Percentiles rank a stretch among this genome's conserved stretches.
phyloP scores from a whole-genome alignment of 495 filamentous ascomycete species.

The Penicillium salamii region DNA sequence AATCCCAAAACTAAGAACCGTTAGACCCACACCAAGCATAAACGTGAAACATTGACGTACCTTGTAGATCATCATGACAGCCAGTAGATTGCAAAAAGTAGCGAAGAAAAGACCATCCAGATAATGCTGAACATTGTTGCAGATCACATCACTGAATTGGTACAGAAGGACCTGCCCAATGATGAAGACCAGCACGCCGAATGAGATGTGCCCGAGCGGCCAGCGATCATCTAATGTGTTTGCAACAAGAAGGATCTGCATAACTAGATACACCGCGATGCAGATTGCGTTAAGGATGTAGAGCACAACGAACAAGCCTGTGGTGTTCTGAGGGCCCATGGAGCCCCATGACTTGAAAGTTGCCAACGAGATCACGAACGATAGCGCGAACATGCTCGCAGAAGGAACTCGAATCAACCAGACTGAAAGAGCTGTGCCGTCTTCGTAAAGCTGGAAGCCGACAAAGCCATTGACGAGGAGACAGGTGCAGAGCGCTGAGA shows the following conservation, averaged over 20 bases:
- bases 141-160: constrained; percentile 81
- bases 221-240: constrained; percentile 93
- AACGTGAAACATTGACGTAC: constrained; percentile 42
- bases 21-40: constrained; percentile 5
- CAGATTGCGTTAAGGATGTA: constrained; percentile 89
- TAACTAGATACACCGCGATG: constrained; percentile 78
- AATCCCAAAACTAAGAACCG: constrained; percentile 87
- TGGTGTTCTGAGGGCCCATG: constrained; percentile 76
- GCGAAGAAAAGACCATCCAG: constrained; percentile 94
- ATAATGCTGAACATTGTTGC: constrained; percentile 84
- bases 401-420: constrained; percentile 85
- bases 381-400: constrained; percentile 78
- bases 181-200: constrained; percentile 89
- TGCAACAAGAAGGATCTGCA: constrained; percentile 84
- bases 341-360: constrained; percentile 95
- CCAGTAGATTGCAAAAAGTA: constrained; percentile 88
- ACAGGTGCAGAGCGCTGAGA: constrained; percentile 85
- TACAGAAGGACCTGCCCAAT: constrained; percentile 92
- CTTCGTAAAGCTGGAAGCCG: constrained; percentile 97
- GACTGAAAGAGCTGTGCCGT: constrained; percentile 91
- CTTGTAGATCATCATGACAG: constrained; percentile 99
- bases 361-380: constrained; percentile 79
- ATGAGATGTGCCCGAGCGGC: constrained; percentile 91
- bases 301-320: constrained; percentile 87
- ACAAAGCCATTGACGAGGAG: constrained; percentile 97